Conservation (phyloP, 1,284 basidiomycete genomes). For the Tilletia caries region DNA sequence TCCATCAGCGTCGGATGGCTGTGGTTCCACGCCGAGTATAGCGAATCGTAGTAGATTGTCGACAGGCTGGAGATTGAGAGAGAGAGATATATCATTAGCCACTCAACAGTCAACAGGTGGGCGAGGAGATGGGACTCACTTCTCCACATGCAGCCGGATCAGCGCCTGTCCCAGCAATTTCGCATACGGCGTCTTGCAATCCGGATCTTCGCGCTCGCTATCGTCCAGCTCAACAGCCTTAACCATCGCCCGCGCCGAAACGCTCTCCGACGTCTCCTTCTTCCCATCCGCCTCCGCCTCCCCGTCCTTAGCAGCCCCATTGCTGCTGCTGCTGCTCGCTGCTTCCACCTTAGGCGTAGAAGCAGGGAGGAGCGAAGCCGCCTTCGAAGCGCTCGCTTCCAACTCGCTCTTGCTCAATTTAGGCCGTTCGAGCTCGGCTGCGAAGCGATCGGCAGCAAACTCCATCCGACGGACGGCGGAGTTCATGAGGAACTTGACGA, state of each 20-base stretch:
- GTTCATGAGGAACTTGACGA: slow-evolving; percentile 48
- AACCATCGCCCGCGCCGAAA: neutral
- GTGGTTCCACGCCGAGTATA: slow-evolving; percentile 51
- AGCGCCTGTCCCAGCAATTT: slow-evolving; percentile 43
- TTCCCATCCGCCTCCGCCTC: slow-evolving; percentile 17
- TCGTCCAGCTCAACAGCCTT: slow-evolving; percentile 6
- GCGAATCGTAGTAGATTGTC: slow-evolving; percentile 50
- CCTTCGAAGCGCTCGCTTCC: slow-evolving; percentile 21
- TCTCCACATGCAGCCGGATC: slow-evolving; percentile 50
- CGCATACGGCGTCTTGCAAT: slow-evolving; percentile 32
- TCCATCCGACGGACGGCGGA: slow-evolving; percentile 44
- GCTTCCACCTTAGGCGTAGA: neutral
- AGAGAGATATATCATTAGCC: too few relatives aligned
- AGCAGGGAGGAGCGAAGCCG: slow-evolving; percentile 23
- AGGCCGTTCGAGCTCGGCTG: slow-evolving; percentile 34
- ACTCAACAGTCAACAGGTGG: neutral
- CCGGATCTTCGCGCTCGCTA: slow-evolving; percentile 10
- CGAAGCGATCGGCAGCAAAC: slow-evolving; percentile 44
- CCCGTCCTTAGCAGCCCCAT: neutral
- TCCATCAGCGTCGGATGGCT: slow-evolving; percentile 49
- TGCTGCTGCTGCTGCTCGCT: neutral
- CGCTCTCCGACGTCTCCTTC: slow-evolving; percentile 18
- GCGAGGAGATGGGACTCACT: slow-evolving; percentile 23
- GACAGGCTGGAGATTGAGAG: slow-evolving; percentile 27
- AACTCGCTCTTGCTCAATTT: slow-evolving; percentile 29